A percentile compares a stretch with the other conserved stretches of the same genome.
Conservation (phyloP, 805 yeast species). For the Metschnikowia santaceciliae region DNA sequence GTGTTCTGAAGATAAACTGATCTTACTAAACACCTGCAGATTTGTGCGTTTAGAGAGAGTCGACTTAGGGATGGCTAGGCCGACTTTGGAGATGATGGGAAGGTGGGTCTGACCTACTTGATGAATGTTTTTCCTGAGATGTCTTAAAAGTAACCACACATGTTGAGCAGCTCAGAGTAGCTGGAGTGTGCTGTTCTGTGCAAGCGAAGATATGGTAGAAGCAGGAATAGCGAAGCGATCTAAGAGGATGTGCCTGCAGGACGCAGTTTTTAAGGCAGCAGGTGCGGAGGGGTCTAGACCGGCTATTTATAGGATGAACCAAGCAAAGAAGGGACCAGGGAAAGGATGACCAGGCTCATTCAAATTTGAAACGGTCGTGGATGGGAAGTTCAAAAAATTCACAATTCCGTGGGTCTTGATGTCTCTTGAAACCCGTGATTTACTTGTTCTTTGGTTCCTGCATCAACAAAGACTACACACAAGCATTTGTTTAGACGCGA, state of each 20-base stretch:
- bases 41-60: background rate
- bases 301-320: background rate
- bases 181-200: background rate
- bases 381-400: background rate
- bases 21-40: background rate
- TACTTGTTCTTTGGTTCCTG: slow-evolving; percentile 1
- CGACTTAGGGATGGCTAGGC: background rate
- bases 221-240: slow-evolving; percentile 5
- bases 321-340: background rate
- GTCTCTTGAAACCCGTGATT: background rate
- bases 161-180: background rate
- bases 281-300: slow-evolving; percentile 5
- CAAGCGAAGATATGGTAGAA: background rate
- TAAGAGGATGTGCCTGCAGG: background rate
- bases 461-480: background rate
- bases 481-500: slow-evolving; percentile 1
- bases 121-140: background rate
- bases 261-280: background rate
- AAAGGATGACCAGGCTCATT: background rate
- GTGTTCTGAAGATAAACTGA: background rate
- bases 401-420: background rate
- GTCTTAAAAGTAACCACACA: background rate
- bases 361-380: background rate
- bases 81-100: background rate
- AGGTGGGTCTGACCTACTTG: background rate